Conservation (phyloP, 2,329 filamentous ascomycete genomes). For the Sordariomycetes sp. region DNA sequence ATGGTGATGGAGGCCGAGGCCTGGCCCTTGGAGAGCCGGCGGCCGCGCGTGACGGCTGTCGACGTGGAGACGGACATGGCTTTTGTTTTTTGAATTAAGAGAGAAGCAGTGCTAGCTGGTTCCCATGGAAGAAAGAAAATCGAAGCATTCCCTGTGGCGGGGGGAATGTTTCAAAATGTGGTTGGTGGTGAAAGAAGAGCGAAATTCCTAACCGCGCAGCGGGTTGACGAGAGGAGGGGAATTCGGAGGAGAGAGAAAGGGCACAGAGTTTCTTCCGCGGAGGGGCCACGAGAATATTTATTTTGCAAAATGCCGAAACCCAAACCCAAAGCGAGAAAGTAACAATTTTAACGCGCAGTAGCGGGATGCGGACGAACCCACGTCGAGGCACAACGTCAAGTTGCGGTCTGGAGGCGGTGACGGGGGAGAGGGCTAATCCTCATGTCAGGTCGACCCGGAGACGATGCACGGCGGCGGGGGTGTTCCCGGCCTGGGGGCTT, state of each 20-base stretch:
- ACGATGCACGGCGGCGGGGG: constrained; percentile 2
- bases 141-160: not conserved
- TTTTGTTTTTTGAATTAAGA: too few species aligned
- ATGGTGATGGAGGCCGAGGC: constrained; percentile 4
- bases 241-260: not conserved
- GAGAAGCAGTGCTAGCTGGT: too few species aligned
- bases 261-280: not conserved
- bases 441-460: constrained; percentile 2
- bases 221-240: not conserved
- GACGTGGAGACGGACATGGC: not conserved
- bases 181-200: not conserved
- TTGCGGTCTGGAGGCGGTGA: not conserved
- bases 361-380: not conserved
- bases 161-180: not conserved
- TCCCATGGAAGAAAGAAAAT: not conserved
- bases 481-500: not conserved
- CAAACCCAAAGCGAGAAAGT: not conserved
- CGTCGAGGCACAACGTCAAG: not conserved
- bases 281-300: not conserved
- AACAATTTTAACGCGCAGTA: not conserved
- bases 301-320: not conserved
- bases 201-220: not conserved
- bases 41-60: not conserved
- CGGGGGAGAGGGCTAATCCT: not conserved
- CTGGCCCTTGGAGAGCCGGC: constrained; percentile 4